Conservation (phyloP, 2,329 filamentous ascomycete species). For the Sclerotinia sclerotiorum region DNA sequence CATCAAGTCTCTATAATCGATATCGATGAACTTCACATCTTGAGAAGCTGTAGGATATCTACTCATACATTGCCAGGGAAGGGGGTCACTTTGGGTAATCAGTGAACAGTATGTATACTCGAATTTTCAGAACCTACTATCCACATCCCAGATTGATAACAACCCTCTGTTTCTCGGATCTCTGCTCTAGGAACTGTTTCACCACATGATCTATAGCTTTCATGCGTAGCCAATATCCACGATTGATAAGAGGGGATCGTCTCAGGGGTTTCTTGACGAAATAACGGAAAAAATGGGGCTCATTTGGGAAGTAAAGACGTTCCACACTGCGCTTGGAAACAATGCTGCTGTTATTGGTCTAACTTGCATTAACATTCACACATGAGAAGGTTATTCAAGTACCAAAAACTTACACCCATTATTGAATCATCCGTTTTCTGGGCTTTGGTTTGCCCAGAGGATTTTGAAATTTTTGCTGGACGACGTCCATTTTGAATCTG, state of each 20-base stretch:
- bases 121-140: constrained; percentile 61
- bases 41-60: constrained; percentile 60
- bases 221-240: constrained; percentile 58
- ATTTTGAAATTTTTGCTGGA: constrained; percentile 14
- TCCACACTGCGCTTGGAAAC: constrained; percentile 94
- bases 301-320: constrained; percentile 72
- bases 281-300: constrained; percentile 81
- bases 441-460: constrained; percentile 14
- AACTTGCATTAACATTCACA: constrained; percentile 20
- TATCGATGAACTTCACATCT: constrained; percentile 71
- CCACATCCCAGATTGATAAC: constrained; percentile 86
- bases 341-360: constrained; percentile 91
- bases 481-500: constrained; percentile 6
- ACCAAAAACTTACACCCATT: constrained; percentile 34
- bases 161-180: constrained; percentile 61
- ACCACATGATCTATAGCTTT: constrained; percentile 76
- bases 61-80: constrained; percentile 79
- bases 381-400: not conserved
- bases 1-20: constrained; percentile 83
- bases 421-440: constrained; percentile 46
- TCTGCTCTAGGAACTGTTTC: constrained; percentile 65
- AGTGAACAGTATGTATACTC: constrained; percentile 12
- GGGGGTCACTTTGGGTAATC: constrained; percentile 64
- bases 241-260: constrained; percentile 84
- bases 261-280: constrained; percentile 84